Evolutionary conservation across 2,329 filamentous ascomycete species (phyloP), one percentile per base, ranked within the genome.

Genomic region (Aspergillus sp.): DNA sequence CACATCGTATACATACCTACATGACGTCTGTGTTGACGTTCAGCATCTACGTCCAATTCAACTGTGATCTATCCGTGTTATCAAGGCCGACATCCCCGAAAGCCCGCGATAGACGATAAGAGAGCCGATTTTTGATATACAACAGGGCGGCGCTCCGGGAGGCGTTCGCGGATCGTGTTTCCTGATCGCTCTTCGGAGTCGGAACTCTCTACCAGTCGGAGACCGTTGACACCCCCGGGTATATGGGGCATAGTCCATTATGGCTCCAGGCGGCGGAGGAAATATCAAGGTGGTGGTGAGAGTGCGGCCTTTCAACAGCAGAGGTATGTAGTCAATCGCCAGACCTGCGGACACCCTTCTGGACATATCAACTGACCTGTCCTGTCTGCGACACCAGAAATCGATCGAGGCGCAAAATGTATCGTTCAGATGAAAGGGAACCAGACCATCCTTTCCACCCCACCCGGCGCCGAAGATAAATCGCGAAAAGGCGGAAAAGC

Each of bases 271-370:
- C 64, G 89, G 89, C 68, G 91, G 89, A 76, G 92, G 94, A 70
- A 99, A 99, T 71, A 99, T 99, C 75, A 99, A 99, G 86, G 94
- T 99, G 78, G 94, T 99, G 80, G 94, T 99, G 79, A 86, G 94
- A 78, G 87, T 89, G 65, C 85, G 94, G 71, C 94, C 94, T 47
- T 99, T 99, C 78, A 99, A 99, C 74, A 86, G 85, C 68, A 86
- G 92, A 93, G 90, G 91, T 93, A 80, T 70, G 70, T 65, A 22
- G 22, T 22, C 22, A 45, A 14, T 45, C 49, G 22, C 20, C 16
- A 45, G 33, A 41, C 36, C 38, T 22, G 16, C 42, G 4, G 26
- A 40, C 32, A 36, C 24, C 20, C 20, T 35, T 32, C 9, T 38
- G 8, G 22, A 11, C 14, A 47, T 17, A 13, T 30, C 30, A 14